These are phyloP conservation scores for Anaeramoeba flamelloides DNA, from an alignment of 78 protist species.

Conservation along the genomic window DNA sequence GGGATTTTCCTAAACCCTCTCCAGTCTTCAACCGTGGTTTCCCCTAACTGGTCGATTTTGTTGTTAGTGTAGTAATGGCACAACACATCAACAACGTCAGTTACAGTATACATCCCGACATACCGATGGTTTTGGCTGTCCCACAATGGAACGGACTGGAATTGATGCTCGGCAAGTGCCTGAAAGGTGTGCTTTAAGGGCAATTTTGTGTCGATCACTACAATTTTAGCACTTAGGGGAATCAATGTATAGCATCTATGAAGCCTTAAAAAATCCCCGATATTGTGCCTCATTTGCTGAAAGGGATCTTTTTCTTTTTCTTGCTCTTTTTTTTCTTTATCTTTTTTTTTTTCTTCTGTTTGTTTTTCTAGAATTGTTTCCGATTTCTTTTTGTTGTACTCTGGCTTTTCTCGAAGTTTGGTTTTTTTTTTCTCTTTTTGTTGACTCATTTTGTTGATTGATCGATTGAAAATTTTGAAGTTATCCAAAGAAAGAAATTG, in stretches of 20 bases:
- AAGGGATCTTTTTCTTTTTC: no score
- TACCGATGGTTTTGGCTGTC: conserved; percentile 5
- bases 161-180: conserved; percentile 26
- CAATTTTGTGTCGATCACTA: conserved; percentile 28
- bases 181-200: conserved; percentile 27
- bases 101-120: conserved; percentile 38
- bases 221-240: conserved; percentile 24
- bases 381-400: no score
- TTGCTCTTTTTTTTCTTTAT: no score
- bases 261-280: conserved; percentile 15
- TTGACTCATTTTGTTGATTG: no score
- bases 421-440: no score
- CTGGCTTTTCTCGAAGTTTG: no score
- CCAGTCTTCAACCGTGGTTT: conserved; percentile 26
- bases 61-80: conserved; percentile 23
- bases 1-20: background rate
- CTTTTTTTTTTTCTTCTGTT: no score
- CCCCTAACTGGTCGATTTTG: conserved; percentile 7
- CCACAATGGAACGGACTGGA: conserved; percentile 35
- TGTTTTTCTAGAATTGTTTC: no score
- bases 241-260: conserved; percentile 30
- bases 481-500: no score
- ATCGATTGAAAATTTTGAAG: no score
- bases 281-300: no score
- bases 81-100: conserved; percentile 38